These are phyloP conservation scores for Fusarium miscanthi DNA, from an alignment of 2,329 filamentous ascomycete species.

Conservation along the genomic window DNA sequence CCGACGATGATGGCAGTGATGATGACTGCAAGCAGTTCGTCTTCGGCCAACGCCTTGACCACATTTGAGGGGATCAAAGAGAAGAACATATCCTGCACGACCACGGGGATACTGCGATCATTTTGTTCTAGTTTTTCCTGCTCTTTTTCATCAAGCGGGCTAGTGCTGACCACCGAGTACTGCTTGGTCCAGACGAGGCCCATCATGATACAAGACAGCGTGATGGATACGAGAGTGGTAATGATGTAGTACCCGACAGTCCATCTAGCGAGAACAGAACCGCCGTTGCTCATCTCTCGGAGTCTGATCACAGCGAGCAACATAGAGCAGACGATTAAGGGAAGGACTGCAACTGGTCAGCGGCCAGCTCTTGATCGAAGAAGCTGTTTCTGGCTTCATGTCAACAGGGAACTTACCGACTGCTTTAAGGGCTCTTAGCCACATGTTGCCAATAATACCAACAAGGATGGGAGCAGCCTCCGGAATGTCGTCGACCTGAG, in stretches of 20 bases:
- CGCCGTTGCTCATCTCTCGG: constrained; percentile 57
- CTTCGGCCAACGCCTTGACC: constrained; percentile 57
- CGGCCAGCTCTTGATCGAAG: not conserved
- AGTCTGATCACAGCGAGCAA: constrained; percentile 62
- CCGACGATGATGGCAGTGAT: constrained; percentile 59
- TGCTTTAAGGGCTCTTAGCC: constrained; percentile 61
- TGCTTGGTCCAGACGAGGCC: constrained; percentile 59
- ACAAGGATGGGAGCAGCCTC: constrained; percentile 55
- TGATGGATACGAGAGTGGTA: constrained; percentile 62
- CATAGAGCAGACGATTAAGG: constrained; percentile 64
- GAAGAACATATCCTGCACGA: constrained; percentile 61
- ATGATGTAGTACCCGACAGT: constrained; percentile 62
- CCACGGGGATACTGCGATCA: constrained; percentile 46
- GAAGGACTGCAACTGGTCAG: constrained; percentile 54
- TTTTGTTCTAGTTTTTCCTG: not conserved
- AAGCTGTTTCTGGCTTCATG: not conserved
- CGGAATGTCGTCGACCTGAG: constrained; percentile 56
- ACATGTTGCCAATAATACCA: constrained; percentile 61
- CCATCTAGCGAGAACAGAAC: constrained; percentile 58
- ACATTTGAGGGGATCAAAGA: constrained; percentile 63
- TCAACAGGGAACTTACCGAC: constrained; percentile 52
- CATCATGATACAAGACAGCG: constrained; percentile 58
- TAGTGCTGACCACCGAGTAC: constrained; percentile 52
- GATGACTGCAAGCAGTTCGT: constrained; percentile 60
- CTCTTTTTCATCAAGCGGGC: constrained; percentile 6